phyloP scores from a whole-genome alignment of 2,329 filamentous ascomycete genomes.

The Pestalotiopsis sp. region DNA sequence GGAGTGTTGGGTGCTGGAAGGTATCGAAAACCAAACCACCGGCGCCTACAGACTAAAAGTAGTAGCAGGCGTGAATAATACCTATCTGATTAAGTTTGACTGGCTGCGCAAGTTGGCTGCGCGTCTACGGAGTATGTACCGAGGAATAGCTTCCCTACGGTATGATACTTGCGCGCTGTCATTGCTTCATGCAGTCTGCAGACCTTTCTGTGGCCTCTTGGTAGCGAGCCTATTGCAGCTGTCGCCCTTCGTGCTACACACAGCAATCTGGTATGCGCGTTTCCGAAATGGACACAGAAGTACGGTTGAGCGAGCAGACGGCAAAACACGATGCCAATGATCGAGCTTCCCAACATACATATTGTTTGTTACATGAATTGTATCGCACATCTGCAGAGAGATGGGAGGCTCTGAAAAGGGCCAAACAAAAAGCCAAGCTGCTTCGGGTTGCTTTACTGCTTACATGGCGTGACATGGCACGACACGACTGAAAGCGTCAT shows the following conservation, averaged over 20 bases:
- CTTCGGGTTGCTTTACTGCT: neutral
- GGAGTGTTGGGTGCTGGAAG: neutral
- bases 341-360: neutral
- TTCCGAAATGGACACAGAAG: neutral
- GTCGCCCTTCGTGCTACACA: neutral
- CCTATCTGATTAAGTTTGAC: neutral
- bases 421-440: neutral
- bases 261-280: neutral
- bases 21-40: neutral
- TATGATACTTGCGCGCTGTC: neutral
- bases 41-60: neutral
- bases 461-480: neutral
- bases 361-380: neutral
- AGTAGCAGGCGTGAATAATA: neutral
- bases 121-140: neutral
- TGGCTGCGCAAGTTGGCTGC: neutral
- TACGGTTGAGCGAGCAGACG: neutral
- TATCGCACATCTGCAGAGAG: neutral
- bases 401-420: neutral
- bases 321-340: neutral
- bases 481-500: neutral
- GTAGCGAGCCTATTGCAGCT: neutral
- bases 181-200: neutral
- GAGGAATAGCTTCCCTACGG: neutral
- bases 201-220: neutral